A percentile compares a stretch with the other conserved stretches of the same genome.
Evolutionary conservation across 345 rosid genomes (phyloP).

Genomic region (Eucalyptus albens): DNA sequence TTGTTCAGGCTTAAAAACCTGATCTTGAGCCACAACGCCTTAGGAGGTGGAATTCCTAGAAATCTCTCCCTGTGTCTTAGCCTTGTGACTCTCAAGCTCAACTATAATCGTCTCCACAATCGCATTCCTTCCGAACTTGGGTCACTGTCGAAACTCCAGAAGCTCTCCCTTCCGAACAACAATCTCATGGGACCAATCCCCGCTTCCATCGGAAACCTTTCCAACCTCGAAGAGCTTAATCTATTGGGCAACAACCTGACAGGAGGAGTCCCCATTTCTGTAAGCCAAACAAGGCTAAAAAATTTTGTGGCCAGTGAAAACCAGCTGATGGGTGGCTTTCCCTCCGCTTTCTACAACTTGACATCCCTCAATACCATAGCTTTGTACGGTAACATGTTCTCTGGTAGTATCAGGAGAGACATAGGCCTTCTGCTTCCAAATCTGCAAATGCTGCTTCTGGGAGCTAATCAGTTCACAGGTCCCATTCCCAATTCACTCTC

Average conservation of each 20-base stretch:
- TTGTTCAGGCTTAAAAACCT: not conserved
- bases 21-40: not conserved
- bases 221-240: not conserved
- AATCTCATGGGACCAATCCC: not conserved
- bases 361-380: not conserved
- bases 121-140: not conserved
- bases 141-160: not conserved
- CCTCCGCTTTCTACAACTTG: not conserved
- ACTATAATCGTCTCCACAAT: not conserved
- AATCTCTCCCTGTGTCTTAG: not conserved
- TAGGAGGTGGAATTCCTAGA: not conserved
- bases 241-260: not conserved
- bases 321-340: not conserved
- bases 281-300: not conserved
- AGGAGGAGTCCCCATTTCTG: not conserved
- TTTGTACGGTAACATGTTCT: not conserved
- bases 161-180: not conserved
- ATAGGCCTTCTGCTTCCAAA: not conserved
- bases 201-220: not conserved
- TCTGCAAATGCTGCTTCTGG: not conserved
- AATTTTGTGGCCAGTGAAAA: rapidly evolving
- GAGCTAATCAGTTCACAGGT: not conserved
- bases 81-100: not conserved
- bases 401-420: not conserved
- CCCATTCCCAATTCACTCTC: not conserved